Conservation (phyloP, 768 basidiomycete species). For the Amanita fuliginea region DNA sequence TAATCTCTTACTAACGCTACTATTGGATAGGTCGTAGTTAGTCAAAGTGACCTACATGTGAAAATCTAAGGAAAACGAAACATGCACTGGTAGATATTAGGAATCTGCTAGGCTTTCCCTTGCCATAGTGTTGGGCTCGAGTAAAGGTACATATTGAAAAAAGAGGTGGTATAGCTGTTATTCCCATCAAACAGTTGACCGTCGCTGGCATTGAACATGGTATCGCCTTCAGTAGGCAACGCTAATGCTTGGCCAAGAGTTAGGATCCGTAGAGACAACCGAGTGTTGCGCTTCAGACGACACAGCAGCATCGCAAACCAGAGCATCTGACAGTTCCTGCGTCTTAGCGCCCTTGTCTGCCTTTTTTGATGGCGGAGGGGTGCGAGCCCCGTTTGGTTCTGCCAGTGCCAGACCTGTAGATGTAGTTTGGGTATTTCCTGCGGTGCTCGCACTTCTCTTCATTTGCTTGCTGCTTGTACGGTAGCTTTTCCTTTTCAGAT, state of each 20-base stretch:
- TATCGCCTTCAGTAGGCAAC: not conserved
- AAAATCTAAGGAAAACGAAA: too few species aligned
- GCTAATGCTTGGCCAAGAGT: not conserved
- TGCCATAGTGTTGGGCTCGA: not conserved
- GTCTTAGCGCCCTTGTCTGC: not conserved
- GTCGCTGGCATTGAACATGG: not conserved
- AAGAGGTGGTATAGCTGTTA: not conserved
- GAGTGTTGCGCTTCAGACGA: not conserved
- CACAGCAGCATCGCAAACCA: too few species aligned
- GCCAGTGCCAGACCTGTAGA: slow-evolving; percentile 18
- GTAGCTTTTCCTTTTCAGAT: slow-evolving; percentile 19
- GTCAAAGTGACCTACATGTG: too few species aligned
- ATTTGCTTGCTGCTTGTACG: slow-evolving; percentile 28
- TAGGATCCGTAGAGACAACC: too few species aligned
- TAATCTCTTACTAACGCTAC: too few species aligned
- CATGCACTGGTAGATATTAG: too few species aligned
- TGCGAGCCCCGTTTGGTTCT: not conserved
- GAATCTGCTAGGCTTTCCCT: not conserved
- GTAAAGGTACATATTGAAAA: not conserved
- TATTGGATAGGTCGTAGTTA: too few species aligned
- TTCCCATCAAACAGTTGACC: not conserved
- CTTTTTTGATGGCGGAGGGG: not conserved
- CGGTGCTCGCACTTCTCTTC: slow-evolving; percentile 32
- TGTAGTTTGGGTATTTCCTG: slow-evolving; percentile 36
- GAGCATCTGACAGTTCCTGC: not conserved